phyloP scores from a whole-genome alignment of 805 yeast genomes.

The Yamadazyma laniorum region DNA sequence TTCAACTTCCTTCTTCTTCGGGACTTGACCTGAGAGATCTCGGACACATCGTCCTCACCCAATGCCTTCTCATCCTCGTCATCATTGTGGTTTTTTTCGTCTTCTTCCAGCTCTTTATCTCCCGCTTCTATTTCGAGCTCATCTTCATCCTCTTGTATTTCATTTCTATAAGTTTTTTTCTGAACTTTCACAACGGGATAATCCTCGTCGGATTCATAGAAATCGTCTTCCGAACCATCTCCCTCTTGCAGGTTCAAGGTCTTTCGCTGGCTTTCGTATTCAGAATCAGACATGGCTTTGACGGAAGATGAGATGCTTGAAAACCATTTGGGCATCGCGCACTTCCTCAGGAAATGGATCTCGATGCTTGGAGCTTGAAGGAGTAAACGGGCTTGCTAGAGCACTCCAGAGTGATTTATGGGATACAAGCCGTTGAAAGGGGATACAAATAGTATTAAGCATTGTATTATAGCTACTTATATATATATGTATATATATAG shows the following conservation, averaged over 20 bases:
- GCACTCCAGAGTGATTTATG: too few species aligned
- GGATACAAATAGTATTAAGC: too few species aligned
- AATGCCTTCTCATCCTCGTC: slow-evolving; percentile 8
- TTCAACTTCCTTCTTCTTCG: slow-evolving; percentile 44
- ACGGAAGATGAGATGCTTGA: slow-evolving; percentile 13
- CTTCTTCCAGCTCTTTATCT: slow-evolving; percentile 12
- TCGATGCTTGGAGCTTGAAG: too few species aligned
- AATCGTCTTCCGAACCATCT: slow-evolving; percentile 13
- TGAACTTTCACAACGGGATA: slow-evolving; percentile 14
- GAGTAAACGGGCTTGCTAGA: too few species aligned
- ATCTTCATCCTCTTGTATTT: slow-evolving; percentile 17
- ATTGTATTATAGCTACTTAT: too few species aligned
- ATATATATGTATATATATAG: too few species aligned
- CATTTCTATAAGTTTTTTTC: slow-evolving; percentile 12
- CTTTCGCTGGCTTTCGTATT: not conserved
- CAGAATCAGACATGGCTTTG: slow-evolving; percentile 5
- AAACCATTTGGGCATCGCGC: too few species aligned
- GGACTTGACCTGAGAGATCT: slow-evolving; percentile 16
- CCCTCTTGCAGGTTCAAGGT: not conserved
- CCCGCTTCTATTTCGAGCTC: slow-evolving; percentile 19
- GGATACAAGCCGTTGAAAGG: too few species aligned
- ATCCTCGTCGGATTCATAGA: slow-evolving; percentile 15
- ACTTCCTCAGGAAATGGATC: too few species aligned
- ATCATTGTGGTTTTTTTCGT: slow-evolving; percentile 10
- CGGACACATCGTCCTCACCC: slow-evolving; percentile 9